These are phyloP conservation scores for Hypoxylon crocopeplum DNA, from an alignment of 495 filamentous ascomycete genomes.

Conservation along the genomic window DNA sequence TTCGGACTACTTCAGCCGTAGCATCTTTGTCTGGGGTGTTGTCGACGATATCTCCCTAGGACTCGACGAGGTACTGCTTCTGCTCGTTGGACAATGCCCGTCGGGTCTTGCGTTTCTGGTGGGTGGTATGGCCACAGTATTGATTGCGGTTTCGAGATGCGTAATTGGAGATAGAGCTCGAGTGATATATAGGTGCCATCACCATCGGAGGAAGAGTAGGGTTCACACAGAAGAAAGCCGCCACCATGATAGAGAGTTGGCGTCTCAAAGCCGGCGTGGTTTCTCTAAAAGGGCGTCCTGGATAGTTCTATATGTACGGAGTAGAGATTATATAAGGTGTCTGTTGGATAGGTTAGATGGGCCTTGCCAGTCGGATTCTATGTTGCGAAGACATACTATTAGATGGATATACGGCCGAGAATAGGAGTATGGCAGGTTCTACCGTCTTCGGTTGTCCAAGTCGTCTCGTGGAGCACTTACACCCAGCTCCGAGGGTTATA, in stretches of 20 bases:
- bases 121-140: conserved; percentile 21
- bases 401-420: neutral
- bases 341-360: neutral
- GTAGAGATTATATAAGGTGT: conserved; percentile 4
- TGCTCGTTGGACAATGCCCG: conserved; percentile 27
- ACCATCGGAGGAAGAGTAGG: too few relatives aligned
- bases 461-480: too few relatives aligned
- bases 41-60: conserved; percentile 33
- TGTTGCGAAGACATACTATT: neutral
- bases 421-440: too few relatives aligned
- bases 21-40: conserved; percentile 29
- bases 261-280: too few relatives aligned
- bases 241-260: too few relatives aligned
- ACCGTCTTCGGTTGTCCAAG: too few relatives aligned
- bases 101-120: conserved; percentile 7
- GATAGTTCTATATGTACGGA: neutral
- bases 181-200: too few relatives aligned
- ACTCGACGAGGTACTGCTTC: conserved; percentile 27
- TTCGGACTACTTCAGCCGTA: conserved; percentile 24
- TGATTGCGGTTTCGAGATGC: conserved; percentile 5
- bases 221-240: too few relatives aligned
- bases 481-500: too few relatives aligned
- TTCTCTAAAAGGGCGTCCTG: too few relatives aligned
- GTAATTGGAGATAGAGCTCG: neutral
- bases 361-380: neutral